A percentile compares a stretch with the other conserved stretches of the same genome.
phyloP scores from a whole-genome alignment of 192 early-diverging fungal genomes.

The Umbelopsis sp. region DNA sequence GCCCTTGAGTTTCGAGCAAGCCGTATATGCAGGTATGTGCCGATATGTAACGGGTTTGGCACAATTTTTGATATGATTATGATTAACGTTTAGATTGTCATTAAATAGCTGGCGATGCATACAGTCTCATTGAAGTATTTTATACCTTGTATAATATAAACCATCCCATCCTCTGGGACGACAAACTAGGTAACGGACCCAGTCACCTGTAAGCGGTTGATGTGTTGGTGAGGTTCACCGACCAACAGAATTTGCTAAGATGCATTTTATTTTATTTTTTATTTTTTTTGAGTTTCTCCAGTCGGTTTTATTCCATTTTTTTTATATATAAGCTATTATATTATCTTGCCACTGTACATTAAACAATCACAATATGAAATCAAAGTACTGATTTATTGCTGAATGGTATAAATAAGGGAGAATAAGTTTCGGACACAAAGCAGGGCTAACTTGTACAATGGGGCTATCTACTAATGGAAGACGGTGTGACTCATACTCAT shows the following conservation, averaged over 20 bases:
- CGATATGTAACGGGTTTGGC: neutral
- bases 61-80: neutral
- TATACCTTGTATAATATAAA: constrained; percentile 22
- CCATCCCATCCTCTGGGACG: constrained; percentile 24
- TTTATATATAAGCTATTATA: too few species aligned
- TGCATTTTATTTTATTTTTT: too few species aligned
- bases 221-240: neutral
- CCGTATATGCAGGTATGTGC: constrained; percentile 36
- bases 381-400: neutral
- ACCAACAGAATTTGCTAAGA: neutral
- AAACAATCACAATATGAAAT: neutral
- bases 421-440: neutral
- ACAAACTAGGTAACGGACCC: neutral
- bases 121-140: constrained; percentile 38
- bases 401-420: neutral
- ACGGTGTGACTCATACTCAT: constrained; percentile 43
- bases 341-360: neutral
- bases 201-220: neutral
- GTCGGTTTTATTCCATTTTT: too few species aligned
- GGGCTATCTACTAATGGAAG: constrained; percentile 29
- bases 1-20: constrained; percentile 34
- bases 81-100: neutral
- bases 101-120: constrained; percentile 37
- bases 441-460: neutral
- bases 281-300: too few species aligned